Evolutionary conservation across 2,329 filamentous ascomycete genomes (phyloP), one percentile per base, ranked within the genome.

Genomic region (Bipolaris zeicola): DNA sequence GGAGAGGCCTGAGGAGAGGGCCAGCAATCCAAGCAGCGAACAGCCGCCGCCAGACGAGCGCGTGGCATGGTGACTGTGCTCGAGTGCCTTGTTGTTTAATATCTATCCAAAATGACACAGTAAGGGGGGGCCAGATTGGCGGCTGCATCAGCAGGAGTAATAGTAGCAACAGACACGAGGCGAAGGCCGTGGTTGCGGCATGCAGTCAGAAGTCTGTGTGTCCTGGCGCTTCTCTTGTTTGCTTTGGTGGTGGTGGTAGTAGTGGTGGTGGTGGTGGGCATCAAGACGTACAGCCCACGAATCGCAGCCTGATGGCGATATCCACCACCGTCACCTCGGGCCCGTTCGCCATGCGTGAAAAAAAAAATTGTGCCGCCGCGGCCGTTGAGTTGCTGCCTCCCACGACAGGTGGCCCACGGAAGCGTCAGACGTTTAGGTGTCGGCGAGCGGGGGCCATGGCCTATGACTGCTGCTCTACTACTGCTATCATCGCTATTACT

Each of bases 311-410:
- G 16, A 34, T 34, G 24, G 47, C 38, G 20, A 22, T 37, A 33
- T 44, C 49, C 41, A 55, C 45, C 50, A 38, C 44, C 31, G 28
- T 50, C 42, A 56, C 57, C 48, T 55, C 55, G 47, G 50, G 52
- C 52, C 57, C 50, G 55, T 53, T 62, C 55, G 52, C 58, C 59
- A 52, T 55, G 53, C 56, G 48, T 61, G 65, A 60, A 65, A 63
- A 66, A 66, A 61, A 66, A 61, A 59, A 65, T 58, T 69, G 69
- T 38, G 20, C 45, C 33, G 33, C 55, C 57, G 62, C 63, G 50
- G 62, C 60, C 55, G 59, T 61, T 60, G 56, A 60, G 54, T 54
- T 55, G 58, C 60, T 59, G n/a, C 7, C 28, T 26, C 59, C 57
- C 52, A 56, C 63, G 54, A 61, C 58, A 50, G 49, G 55, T 63